Evolutionary conservation across 164 flowering plant genomes (phyloP), one percentile per base, ranked within the genome.

Genomic region (Echeveria elegans): DNA sequence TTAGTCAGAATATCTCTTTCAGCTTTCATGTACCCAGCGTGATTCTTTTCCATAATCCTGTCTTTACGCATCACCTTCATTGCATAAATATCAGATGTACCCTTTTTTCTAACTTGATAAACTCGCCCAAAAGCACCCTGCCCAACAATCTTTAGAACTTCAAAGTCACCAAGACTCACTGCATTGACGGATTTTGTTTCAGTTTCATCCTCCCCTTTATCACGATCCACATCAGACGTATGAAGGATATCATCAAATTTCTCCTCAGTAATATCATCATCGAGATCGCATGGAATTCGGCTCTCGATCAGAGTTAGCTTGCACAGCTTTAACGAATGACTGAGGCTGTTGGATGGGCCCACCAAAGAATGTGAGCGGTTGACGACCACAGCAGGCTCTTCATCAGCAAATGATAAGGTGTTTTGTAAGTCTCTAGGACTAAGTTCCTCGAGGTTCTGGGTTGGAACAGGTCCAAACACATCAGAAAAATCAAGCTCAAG

Each of bases 41-140:
- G 96, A 72, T 89, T 85, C 77, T 88, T 84, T 78, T 89, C 93
- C 86, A 89, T 71, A 29, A 86, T 84, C 81, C 75, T 87, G 78
- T 90, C 97, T 74, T 90, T 90, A 66, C 95, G 75, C 89, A 90
- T 85, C 38, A 92, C 98, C 79, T 92, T 92, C 98, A 92, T 92
- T 68, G 98, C 98, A 74, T 82, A 93, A 61, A 93, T 88, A 73
- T 93, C 96, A 24, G 83, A 71, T 10, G 89, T 82, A 26, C 87
- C 88, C 68, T 69, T 87, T 73, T 81, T 90, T 77, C 83, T 83
- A 71, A 93, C 98, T 78, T 93, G 97, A 71, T 75, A 93, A 14
- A 93, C 98, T 75, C 86, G 88, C 47, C 82, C 98, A 83, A 93
- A 93, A 36, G 96, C 92, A 68, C 97, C 98, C 77, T 86, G 86